Conservation (phyloP, 495 filamentous ascomycete species). For the Staphylotrichum longicolle region DNA sequence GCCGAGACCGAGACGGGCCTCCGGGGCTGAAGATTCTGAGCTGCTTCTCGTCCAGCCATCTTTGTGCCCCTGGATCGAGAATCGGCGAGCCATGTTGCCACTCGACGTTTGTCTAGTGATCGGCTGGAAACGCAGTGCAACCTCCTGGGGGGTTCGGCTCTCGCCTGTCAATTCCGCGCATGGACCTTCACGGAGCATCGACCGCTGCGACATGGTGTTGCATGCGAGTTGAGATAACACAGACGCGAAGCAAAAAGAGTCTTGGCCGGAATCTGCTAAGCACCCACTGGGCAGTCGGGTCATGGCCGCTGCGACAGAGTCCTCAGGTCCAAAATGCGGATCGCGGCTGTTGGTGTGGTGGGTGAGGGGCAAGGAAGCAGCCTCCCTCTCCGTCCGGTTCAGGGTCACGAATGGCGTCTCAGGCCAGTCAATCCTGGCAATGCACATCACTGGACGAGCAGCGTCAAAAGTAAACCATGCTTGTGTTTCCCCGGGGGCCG, state of each 20-base stretch:
- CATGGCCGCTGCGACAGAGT: no score
- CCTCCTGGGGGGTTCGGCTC: slow-evolving; percentile 1
- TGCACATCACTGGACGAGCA: background rate
- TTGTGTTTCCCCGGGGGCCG: no score
- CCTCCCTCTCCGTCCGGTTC: no score
- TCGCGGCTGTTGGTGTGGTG: no score
- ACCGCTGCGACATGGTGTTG: background rate
- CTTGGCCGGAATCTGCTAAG: background rate
- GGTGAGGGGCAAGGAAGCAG: no score
- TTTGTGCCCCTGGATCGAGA: background rate
- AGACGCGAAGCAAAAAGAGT: background rate
- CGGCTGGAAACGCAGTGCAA: slow-evolving; percentile 8
- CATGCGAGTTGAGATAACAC: background rate
- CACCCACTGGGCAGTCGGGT: background rate
- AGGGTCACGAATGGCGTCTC: background rate
- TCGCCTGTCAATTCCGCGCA: background rate
- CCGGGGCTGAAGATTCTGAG: background rate
- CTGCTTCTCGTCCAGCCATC: background rate
- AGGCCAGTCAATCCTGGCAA: background rate
- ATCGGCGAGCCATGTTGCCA: background rate
- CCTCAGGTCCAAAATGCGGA: no score
- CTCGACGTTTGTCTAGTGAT: background rate
- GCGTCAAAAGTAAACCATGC: no score
- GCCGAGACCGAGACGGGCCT: background rate
- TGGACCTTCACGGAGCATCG: background rate